Percentiles rank a stretch among this genome's conserved stretches.
phyloP scores from a whole-genome alignment of 1,284 basidiomycete genomes.

The Naganishia sp. region DNA sequence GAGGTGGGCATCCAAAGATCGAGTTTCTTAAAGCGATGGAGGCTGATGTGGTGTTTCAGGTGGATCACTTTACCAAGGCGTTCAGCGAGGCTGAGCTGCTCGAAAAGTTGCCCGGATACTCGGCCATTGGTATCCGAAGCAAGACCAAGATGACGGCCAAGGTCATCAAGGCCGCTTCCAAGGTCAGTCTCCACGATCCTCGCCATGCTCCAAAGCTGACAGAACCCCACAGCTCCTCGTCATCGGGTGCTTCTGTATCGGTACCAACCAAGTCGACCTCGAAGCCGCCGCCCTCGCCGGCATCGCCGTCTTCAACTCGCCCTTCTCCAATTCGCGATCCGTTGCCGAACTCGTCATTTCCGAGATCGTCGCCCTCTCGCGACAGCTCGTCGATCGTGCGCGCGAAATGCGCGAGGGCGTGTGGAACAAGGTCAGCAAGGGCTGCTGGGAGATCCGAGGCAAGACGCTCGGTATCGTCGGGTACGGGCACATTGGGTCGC shows the following conservation, averaged over 20 bases:
- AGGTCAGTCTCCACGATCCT: conserved; percentile 57
- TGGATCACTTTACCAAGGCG: conserved; percentile 85
- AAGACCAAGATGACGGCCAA: conserved; percentile 94
- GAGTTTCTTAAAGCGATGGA: too few relatives aligned
- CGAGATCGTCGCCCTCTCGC: conserved; percentile 90
- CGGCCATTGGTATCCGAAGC: conserved; percentile 93
- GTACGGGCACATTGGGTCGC: conserved; percentile 97
- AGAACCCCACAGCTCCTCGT: conserved; percentile 72
- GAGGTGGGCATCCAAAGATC: conserved; percentile 37
- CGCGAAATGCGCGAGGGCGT: conserved; percentile 83
- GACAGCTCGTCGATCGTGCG: conserved; percentile 88
- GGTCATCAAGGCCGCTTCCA: conserved; percentile 80
- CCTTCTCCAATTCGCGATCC: conserved; percentile 98
- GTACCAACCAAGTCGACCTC: conserved; percentile 97
- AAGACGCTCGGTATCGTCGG: conserved; percentile 98
- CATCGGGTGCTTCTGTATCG: conserved; percentile 99
- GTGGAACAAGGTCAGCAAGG: conserved; percentile 99
- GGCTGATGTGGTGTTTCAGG: conserved; percentile 56
- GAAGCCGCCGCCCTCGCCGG: conserved; percentile 78
- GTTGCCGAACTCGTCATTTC: conserved; percentile 97
- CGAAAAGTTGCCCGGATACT: conserved; percentile 81
- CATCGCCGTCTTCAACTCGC: conserved; percentile 99
- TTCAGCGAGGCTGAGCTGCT: conserved; percentile 91
- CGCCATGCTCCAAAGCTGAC: conserved; percentile 1
- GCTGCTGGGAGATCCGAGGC: conserved; percentile 96